Evolutionary conservation across 208 protist species (phyloP).

Genomic region (Crithidia bombi): DNA sequence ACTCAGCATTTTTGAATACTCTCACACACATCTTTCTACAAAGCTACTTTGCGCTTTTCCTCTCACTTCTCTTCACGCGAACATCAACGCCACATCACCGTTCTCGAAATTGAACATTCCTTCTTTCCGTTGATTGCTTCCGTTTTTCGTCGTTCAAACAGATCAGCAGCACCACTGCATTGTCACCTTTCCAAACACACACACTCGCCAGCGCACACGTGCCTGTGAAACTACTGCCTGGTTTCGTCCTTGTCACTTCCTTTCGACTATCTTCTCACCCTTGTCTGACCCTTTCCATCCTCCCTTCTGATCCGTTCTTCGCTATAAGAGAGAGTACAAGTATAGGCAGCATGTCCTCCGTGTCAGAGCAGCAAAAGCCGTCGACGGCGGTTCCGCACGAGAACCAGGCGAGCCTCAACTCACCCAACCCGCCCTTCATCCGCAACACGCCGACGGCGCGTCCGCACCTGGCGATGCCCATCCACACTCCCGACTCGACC

Average conservation of each 20-base stretch:
- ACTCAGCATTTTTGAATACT: conserved; percentile 1
- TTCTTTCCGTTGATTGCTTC: neutral
- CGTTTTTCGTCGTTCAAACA: too few species aligned
- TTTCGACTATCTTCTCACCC: too few species aligned
- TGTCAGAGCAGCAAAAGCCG: neutral
- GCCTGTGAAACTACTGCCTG: too few species aligned
- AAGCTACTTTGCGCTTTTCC: conserved; percentile 3
- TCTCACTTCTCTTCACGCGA: neutral
- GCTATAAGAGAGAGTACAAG: neutral
- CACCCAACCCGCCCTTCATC: conserved; percentile 35
- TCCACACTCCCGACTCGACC: conserved; percentile 38
- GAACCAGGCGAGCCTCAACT: conserved; percentile 39
- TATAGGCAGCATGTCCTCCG: neutral
- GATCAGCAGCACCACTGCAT: too few species aligned
- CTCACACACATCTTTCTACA: conserved; percentile 15
- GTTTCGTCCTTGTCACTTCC: too few species aligned
- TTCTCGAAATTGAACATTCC: neutral
- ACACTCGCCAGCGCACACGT: too few species aligned
- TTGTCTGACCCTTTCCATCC: too few species aligned
- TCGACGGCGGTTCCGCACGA: neutral
- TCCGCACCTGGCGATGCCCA: conserved; percentile 31
- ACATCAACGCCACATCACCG: too few species aligned
- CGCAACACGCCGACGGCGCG: conserved; percentile 5
- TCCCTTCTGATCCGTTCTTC: too few species aligned
- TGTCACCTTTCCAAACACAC: too few species aligned